phyloP scores from a whole-genome alignment of 306 rosid species.

The cucumber (Cucumis sativus) region Cucumber_9930_V3 NC_026660.2:21279001-21279500 shows the following conservation, averaged over 20 bases:
- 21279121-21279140: background rate
- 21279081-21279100: background rate
- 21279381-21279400: constrained; percentile 3
- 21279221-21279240: background rate
- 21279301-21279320: background rate
- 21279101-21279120: background rate
- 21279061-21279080: background rate
- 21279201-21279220: background rate
- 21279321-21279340: background rate
- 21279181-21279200: background rate
- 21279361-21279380: background rate
- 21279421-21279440: background rate
- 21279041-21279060: too few species aligned
- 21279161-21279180: background rate
- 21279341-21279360: background rate
- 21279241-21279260: background rate
- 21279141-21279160: background rate
- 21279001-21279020: too few species aligned
- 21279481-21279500: background rate
- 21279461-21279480: constrained; percentile 2
- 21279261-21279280: background rate
- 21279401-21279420: background rate
- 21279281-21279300: background rate
- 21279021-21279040: too few species aligned
- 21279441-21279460: background rate